phyloP scores from a whole-genome alignment of 2,329 filamentous ascomycete genomes.

The Coniella lustricola region DNA sequence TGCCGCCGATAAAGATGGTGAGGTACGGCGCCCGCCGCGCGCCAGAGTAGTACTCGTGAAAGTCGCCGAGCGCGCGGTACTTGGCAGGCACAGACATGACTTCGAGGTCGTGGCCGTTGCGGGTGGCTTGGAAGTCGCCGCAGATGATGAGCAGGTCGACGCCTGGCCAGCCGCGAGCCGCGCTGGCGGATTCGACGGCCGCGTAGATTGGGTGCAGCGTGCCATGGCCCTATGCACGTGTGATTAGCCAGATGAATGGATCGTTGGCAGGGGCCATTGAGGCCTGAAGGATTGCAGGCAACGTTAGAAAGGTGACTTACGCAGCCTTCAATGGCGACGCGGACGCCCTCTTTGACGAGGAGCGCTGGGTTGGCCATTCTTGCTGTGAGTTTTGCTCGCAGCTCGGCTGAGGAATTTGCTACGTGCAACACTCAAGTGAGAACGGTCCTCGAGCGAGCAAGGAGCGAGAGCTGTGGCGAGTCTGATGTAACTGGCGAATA shows the following conservation, averaged over 20 bases:
- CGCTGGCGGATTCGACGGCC: constrained; percentile 62
- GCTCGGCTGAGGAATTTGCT: too few species aligned
- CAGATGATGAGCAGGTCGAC: constrained; percentile 91
- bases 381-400: too few species aligned
- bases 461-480: too few species aligned
- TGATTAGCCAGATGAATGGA: too few species aligned
- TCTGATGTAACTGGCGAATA: too few species aligned
- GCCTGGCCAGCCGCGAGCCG: constrained; percentile 66
- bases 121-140: constrained; percentile 80
- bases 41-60: constrained; percentile 89
- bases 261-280: too few species aligned
- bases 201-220: constrained; percentile 87
- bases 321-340: constrained; percentile 15
- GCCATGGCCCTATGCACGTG: constrained; percentile 68
- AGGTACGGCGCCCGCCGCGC: constrained; percentile 70
- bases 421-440: too few species aligned
- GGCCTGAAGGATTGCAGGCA: too few species aligned
- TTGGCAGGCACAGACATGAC: constrained; percentile 86
- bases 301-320: background rate
- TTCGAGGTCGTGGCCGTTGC: constrained; percentile 80
- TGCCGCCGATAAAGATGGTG: constrained; percentile 88
- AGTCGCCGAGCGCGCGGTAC: constrained; percentile 83
- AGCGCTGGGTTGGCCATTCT: background rate
- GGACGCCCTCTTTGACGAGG: constrained; percentile 19
- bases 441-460: too few species aligned